phyloP scores from a whole-genome alignment of 306 rosid species.

The Inga oerstediana region DNA sequence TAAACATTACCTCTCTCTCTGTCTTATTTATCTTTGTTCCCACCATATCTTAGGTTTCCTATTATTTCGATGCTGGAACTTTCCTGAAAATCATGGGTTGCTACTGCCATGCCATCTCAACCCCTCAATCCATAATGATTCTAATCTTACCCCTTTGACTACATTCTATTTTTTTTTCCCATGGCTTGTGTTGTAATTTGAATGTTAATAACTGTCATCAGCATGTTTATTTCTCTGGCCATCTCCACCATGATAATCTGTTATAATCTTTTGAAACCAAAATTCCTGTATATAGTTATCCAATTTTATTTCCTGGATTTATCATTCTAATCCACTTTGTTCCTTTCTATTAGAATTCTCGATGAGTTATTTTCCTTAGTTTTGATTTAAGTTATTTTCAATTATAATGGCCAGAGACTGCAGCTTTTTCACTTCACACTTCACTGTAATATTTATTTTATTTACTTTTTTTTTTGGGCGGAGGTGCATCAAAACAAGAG shows the following conservation, averaged over 20 bases:
- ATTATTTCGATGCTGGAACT: conserved; percentile 12
- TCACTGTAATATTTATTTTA: not conserved
- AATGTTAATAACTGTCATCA: conserved; percentile 5
- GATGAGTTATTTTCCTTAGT: conserved; percentile 6
- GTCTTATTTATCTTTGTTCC: conserved; percentile 4
- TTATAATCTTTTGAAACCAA: not conserved
- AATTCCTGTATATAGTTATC: not conserved
- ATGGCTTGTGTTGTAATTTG: not conserved
- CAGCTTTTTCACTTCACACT: not conserved
- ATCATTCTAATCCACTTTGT: not conserved
- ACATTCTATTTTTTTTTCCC: conserved; percentile 10
- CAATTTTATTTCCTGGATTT: not conserved
- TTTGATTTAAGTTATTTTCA: not conserved
- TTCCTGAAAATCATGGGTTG: not conserved
- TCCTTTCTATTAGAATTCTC: not conserved
- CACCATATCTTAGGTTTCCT: conserved; percentile 15
- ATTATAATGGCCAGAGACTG: not conserved
- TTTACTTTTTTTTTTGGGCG: not conserved
- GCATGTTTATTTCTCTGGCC: conserved; percentile 15
- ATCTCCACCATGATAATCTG: conserved; percentile 7
- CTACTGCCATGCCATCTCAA: conserved; percentile 9
- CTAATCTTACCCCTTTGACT: conserved; percentile 5
- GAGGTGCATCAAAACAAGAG: not conserved
- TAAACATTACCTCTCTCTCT: not conserved
- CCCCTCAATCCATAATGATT: not conserved